Conservation (phyloP, 2,329 filamentous ascomycete species). For the Aurifilum marmelostoma region DNA sequence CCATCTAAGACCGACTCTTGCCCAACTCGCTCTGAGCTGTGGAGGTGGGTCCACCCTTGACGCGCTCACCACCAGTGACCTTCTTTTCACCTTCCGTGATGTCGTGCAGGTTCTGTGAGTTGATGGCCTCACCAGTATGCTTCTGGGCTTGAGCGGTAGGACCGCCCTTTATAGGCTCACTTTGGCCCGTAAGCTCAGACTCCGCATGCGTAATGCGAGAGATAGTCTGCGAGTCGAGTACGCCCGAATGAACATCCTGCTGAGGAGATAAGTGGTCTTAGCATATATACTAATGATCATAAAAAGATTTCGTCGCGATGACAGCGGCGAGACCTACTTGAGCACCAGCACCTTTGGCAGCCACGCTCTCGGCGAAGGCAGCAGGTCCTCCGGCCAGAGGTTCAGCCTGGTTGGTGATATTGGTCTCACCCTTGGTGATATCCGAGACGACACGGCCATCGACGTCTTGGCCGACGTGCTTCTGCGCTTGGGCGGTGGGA, state of each 20-base stretch:
- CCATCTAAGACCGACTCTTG: slow-evolving; percentile 28
- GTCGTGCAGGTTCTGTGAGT: slow-evolving; percentile 41
- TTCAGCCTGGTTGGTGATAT: slow-evolving; percentile 38
- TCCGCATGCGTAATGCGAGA: slow-evolving; percentile 45
- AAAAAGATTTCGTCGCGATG: not conserved
- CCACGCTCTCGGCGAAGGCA: slow-evolving; percentile 39
- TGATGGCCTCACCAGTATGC: slow-evolving; percentile 41
- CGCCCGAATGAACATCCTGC: slow-evolving; percentile 30
- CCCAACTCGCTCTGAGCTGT: slow-evolving; percentile 41
- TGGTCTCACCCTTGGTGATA: slow-evolving; percentile 45
- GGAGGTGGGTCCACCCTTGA: slow-evolving; percentile 44
- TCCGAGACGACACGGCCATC: slow-evolving; percentile 41
- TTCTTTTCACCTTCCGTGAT: slow-evolving; percentile 46
- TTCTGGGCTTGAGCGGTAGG: slow-evolving; percentile 47
- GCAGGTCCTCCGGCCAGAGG: slow-evolving; percentile 41
- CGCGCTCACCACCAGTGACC: slow-evolving; percentile 40
- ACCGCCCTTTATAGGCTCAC: slow-evolving; percentile 40
- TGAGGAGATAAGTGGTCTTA: not conserved
- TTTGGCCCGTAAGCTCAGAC: slow-evolving; percentile 42
- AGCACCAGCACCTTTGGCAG: slow-evolving; percentile 10
- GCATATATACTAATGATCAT: too few species aligned
- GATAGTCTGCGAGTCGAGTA: slow-evolving; percentile 38
- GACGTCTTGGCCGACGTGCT: slow-evolving; percentile 38
- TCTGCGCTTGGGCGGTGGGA: slow-evolving; percentile 45
- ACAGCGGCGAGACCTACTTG: not conserved